phyloP scores from a whole-genome alignment of 73 alveolate species.

The Stentor coeruleus region DNA sequence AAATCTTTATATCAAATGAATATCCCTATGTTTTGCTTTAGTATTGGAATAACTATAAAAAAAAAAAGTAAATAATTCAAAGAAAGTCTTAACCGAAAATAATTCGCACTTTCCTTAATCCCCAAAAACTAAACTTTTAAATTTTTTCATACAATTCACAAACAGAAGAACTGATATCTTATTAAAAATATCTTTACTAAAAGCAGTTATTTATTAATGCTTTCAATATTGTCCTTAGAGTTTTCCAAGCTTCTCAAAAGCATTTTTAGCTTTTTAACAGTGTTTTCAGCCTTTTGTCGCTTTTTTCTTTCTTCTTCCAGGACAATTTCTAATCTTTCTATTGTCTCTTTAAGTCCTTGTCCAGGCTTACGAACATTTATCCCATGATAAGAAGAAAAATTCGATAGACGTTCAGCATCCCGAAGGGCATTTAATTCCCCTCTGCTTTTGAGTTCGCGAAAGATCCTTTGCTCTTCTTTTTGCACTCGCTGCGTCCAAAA shows the following conservation, averaged over 20 bases:
- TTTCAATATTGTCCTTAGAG: too few species aligned
- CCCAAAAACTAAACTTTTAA: too few species aligned
- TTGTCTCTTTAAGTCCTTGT: not conserved
- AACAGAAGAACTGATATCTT: too few species aligned
- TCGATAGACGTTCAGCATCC: not conserved
- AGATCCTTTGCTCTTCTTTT: not conserved
- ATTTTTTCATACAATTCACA: too few species aligned
- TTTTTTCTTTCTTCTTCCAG: not conserved
- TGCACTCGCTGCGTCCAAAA: not conserved
- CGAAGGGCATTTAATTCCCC: not conserved
- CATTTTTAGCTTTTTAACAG: not conserved
- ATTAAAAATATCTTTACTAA: too few species aligned
- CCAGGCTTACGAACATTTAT: not conserved
- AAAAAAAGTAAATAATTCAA: too few species aligned
- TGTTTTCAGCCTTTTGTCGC: not conserved
- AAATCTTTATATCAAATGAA: too few species aligned
- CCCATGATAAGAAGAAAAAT: not conserved
- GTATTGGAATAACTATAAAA: too few species aligned
- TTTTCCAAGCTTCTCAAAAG: not conserved
- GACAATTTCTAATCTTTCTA: not conserved
- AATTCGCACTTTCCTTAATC: too few species aligned
- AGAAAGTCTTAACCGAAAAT: too few species aligned
- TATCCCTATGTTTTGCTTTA: too few species aligned
- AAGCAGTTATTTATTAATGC: too few species aligned
- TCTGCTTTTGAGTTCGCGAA: not conserved